A percentile compares a stretch with the other conserved stretches of the same genome.
Conservation (phyloP, 768 basidiomycete species). For the Atractiella rhizophila region DNA sequence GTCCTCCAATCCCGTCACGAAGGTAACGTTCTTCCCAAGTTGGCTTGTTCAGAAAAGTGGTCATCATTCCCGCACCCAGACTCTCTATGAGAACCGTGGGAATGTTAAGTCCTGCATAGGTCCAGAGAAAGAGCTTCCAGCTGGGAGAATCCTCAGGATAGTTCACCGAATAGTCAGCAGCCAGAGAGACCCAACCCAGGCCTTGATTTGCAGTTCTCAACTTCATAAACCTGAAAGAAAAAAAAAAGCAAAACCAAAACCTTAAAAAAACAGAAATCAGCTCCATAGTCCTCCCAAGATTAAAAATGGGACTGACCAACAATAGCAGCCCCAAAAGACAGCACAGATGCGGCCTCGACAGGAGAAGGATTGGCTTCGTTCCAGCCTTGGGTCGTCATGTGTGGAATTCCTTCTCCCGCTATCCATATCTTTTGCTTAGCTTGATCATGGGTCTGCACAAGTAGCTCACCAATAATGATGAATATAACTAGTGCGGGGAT, state of each 20-base stretch:
- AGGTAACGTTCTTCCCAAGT: slow-evolving; percentile 23
- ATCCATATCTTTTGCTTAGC: not conserved
- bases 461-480: slow-evolving; percentile 17
- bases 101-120: slow-evolving; percentile 18
- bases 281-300: too few species aligned
- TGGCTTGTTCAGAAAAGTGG: slow-evolving; percentile 20
- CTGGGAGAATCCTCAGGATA: slow-evolving; percentile 10
- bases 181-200: slow-evolving; percentile 26
- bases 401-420: slow-evolving; percentile 5
- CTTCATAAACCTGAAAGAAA: too few species aligned
- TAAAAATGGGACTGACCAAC: too few species aligned
- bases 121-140: slow-evolving; percentile 24
- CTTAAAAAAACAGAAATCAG: too few species aligned
- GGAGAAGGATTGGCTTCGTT: slow-evolving; percentile 13
- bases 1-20: slow-evolving; percentile 25
- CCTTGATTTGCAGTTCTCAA: too few species aligned
- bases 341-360: slow-evolving; percentile 21
- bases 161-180: slow-evolving; percentile 17
- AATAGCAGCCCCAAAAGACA: slow-evolving; percentile 23
- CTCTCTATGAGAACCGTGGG: slow-evolving; percentile 18
- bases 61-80: slow-evolving; percentile 28
- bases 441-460: not conserved
- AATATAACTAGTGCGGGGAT: slow-evolving; percentile 26
- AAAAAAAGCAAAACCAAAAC: too few species aligned
- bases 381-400: slow-evolving; percentile 1